Evolutionary conservation across 768 basidiomycete species (phyloP).

Genomic region (Boletus edulis): DNA sequence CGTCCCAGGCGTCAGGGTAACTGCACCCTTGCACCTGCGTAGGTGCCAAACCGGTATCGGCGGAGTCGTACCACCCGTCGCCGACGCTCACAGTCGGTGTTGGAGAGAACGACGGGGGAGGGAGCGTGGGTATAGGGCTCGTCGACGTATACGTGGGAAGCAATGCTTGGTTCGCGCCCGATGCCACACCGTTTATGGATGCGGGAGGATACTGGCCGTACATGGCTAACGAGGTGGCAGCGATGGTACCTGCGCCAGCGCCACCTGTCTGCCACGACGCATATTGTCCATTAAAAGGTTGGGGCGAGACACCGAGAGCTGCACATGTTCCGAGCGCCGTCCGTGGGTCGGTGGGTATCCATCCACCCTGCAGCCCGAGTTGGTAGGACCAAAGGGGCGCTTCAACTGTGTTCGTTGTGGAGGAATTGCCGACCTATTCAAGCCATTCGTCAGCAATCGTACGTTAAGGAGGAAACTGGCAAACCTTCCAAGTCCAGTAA

Average conservation of each 20-base stretch:
- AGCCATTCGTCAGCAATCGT: background rate
- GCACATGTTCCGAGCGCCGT: constrained; percentile 62
- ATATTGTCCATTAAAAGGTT: constrained; percentile 52
- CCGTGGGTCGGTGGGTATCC: constrained; percentile 76
- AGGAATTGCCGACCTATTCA: constrained; percentile 54
- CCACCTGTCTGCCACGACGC: constrained; percentile 70
- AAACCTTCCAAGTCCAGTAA: constrained; percentile 79
- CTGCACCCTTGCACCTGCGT: constrained; percentile 60
- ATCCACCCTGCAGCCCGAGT: constrained; percentile 69
- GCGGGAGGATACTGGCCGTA: constrained; percentile 56
- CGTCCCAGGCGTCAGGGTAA: constrained; percentile 66
- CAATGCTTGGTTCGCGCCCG: constrained; percentile 31
- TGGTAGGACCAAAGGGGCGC: constrained; percentile 70
- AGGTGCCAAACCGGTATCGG: constrained; percentile 52
- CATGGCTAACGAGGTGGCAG: constrained; percentile 36
- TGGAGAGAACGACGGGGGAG: constrained; percentile 51
- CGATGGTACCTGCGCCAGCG: constrained; percentile 49
- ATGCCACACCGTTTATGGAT: constrained; percentile 44
- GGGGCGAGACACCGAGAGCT: constrained; percentile 43
- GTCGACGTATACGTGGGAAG: constrained; percentile 69
- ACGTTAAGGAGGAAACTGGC: background rate
- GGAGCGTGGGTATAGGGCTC: constrained; percentile 53
- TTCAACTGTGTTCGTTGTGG: constrained; percentile 44
- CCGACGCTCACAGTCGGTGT: constrained; percentile 41
- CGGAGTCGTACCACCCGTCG: constrained; percentile 56